Evolutionary conservation across 768 basidiomycete species (phyloP).

Genomic region (Pleurotus eryngii): DNA sequence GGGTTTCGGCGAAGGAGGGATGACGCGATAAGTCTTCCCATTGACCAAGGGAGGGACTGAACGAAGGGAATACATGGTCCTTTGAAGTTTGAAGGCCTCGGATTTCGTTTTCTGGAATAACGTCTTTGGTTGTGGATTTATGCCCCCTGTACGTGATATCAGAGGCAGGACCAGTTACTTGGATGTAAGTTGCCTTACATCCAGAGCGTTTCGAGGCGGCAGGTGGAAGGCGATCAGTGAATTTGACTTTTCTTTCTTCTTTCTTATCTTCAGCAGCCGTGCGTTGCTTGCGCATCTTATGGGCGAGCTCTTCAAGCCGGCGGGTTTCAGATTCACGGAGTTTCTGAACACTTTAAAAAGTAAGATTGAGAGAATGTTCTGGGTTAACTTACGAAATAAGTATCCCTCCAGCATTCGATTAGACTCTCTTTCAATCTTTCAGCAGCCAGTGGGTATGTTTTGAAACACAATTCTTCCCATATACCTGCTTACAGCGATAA

Average conservation of each 20-base stretch:
- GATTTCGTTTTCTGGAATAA: slow-evolving; percentile 75
- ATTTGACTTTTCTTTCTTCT: slow-evolving; percentile 72
- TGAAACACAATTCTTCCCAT: slow-evolving; percentile 64
- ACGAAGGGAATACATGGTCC: slow-evolving; percentile 52
- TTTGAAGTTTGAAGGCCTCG: slow-evolving; percentile 67
- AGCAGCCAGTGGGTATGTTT: slow-evolving; percentile 51
- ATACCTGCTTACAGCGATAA: slow-evolving; percentile 42
- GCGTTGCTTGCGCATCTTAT: slow-evolving; percentile 62
- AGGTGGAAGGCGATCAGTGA: slow-evolving; percentile 67
- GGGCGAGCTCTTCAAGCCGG: slow-evolving; percentile 60
- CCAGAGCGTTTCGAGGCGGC: slow-evolving; percentile 50
- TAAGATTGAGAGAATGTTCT: slow-evolving; percentile 3
- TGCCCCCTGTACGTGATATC: slow-evolving; percentile 29
- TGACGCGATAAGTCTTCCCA: slow-evolving; percentile 41
- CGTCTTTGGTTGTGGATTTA: slow-evolving; percentile 50
- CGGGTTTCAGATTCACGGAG: slow-evolving; percentile 57
- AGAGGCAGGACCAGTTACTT: slow-evolving; percentile 13
- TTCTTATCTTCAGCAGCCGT: slow-evolving; percentile 71
- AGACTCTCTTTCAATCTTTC: slow-evolving; percentile 41
- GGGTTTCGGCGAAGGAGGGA: slow-evolving; percentile 31
- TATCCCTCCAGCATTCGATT: slow-evolving; percentile 64
- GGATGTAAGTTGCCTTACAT: slow-evolving; percentile 40
- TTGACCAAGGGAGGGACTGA: slow-evolving; percentile 53
- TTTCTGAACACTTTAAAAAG: slow-evolving; percentile 31
- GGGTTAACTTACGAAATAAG: slow-evolving; percentile 58